Evolutionary conservation across 129 eudicot species (phyloP).

Genomic region (Ambrosia artemisiifolia): DNA sequence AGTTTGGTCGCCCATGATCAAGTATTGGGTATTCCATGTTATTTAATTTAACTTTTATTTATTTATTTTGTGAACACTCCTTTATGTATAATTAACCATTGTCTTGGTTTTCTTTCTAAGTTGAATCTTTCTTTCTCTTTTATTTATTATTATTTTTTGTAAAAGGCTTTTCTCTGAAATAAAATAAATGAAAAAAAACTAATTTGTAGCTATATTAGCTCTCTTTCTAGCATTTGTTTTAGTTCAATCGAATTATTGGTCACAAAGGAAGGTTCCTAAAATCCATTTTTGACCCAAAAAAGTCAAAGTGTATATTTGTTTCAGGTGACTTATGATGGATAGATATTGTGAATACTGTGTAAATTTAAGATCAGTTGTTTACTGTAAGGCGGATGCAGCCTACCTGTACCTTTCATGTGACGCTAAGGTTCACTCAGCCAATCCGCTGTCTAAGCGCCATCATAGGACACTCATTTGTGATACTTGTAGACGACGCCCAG

Average conservation of each 20-base stretch:
- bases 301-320: slow-evolving; percentile 28
- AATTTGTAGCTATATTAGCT: no score
- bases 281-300: slow-evolving; percentile 1
- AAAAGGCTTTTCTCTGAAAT: no score
- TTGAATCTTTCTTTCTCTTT: no score
- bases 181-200: no score
- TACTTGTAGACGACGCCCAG: slow-evolving; percentile 48
- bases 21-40: no score
- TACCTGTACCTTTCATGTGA: slow-evolving; percentile 83
- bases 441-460: slow-evolving; percentile 70
- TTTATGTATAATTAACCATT: not conserved
- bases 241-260: no score
- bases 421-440: slow-evolving; percentile 79
- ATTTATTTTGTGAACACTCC: not conserved
- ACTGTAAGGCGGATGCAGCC: slow-evolving; percentile 80
- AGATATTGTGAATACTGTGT: slow-evolving; percentile 75
- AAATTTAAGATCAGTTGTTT: slow-evolving; percentile 57
- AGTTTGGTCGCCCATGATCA: no score
- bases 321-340: slow-evolving; percentile 51
- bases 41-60: no score
- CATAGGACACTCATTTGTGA: slow-evolving; percentile 74
- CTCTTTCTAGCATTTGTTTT: no score
- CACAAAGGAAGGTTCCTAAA: not conserved
- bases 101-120: not conserved
- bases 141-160: no score